These are phyloP conservation scores for Pythium vanterpoolii DNA, from an alignment of 352 stramenopile species.

Conservation along the genomic window DNA sequence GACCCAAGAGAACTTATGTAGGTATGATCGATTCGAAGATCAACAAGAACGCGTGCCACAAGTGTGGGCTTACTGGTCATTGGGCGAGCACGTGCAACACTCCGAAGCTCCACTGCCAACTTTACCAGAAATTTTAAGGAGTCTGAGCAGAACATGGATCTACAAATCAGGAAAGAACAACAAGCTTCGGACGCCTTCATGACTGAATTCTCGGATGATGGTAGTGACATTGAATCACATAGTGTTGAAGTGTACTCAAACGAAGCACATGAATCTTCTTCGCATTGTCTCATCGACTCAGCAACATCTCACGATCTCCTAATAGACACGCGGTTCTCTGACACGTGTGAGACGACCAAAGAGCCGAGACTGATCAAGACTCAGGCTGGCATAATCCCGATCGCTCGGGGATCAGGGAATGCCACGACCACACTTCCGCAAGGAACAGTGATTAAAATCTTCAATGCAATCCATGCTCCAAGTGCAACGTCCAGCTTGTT, in stretches of 20 bases:
- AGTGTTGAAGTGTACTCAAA: constrained; percentile 9
- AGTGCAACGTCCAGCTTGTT: constrained; percentile 10
- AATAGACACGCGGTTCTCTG: constrained; percentile 8
- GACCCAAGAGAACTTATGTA: too few relatives aligned
- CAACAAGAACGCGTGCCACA: not conserved
- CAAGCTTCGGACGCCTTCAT: too few relatives aligned
- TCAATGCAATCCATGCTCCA: constrained; percentile 5
- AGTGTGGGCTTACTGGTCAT: constrained; percentile 10
- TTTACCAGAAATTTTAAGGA: constrained; percentile 13
- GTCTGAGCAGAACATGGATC: not conserved
- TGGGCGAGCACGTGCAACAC: constrained; percentile 1
- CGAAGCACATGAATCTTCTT: not conserved
- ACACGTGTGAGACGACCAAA: not conserved
- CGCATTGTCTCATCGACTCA: constrained; percentile 11
- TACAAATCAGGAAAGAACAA: too few relatives aligned
- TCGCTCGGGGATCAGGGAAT: constrained; percentile 1
- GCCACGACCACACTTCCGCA: constrained; percentile 4
- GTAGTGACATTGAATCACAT: constrained; percentile 10
- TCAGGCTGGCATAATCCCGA: not conserved
- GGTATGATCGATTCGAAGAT: not conserved
- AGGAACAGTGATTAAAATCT: constrained; percentile 7
- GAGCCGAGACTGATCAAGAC: constrained; percentile 6
- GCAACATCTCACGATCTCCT: constrained; percentile 15
- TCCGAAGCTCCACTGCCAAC: constrained; percentile 9
- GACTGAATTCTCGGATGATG: constrained; percentile 18